Evolutionary conservation across 371 early-diverging fungal species (phyloP), one percentile per base, ranked within the genome.

Genomic region (Lichtheimia hyalospora): DNA sequence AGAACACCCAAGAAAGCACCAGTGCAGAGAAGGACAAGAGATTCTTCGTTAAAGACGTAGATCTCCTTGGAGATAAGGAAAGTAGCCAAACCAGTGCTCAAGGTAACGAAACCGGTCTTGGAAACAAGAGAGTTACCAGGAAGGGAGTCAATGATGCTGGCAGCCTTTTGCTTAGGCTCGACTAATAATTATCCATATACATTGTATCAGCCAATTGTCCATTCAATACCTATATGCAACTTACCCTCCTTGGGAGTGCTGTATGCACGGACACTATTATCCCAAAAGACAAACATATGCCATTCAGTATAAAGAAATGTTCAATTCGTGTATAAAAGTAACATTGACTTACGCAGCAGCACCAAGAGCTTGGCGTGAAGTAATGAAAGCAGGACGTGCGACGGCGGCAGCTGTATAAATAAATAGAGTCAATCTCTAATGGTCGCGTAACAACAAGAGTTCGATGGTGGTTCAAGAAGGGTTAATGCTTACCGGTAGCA

Each of bases 31-130:
- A 94, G 75, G 52, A 96, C 91, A 57, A 96, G 79, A 52, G 94
- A 85, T 79, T 97, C 96, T 73, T 92, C 94, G 80, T 96, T 96
- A 72, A 96, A 76, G 60, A 96, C 88, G 80, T 96, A 97, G 81
- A 97, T 90, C 77, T 96, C 98, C 88, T 97, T 96, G 61, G 96
- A 92, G 73, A 97, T 87, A 60, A 92, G 77, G 81, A 85, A 92
- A 46, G 96, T 93, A 48, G 95, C 90, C 58, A 93, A 75, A 65
- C 95, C 93, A 39, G 95, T 86, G 53, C 88, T 82, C 43, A 92
- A 79, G 61, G 94, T 91, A 67, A 96, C 84, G 69, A 89, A 92
- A 57, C 90, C 90, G 41, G 96, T 90, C 86, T 97, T 96, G 73
- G 93, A 85, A 55, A 91, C 85, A 57, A 94, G 69, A 56, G 85